phyloP scores from a whole-genome alignment of 2,329 filamentous ascomycete genomes.

The Paracoccidioides brasiliensis region DNA sequence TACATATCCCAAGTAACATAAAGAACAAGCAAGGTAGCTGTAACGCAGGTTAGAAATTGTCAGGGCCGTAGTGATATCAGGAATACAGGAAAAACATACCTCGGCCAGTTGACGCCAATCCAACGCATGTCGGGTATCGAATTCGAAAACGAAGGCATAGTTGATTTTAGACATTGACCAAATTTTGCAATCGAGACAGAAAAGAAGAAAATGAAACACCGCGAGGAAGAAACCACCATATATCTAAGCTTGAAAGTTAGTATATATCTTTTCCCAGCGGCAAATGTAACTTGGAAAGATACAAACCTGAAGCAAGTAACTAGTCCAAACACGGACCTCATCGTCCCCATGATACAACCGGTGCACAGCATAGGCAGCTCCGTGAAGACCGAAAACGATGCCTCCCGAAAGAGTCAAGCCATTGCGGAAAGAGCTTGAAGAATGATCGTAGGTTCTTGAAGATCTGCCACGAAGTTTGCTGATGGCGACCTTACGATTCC shows the following conservation, averaged over 20 bases:
- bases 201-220: constrained; percentile 67
- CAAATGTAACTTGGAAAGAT: constrained; percentile 1
- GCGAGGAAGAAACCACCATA: constrained; percentile 88
- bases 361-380: constrained; percentile 46
- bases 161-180: constrained; percentile 84
- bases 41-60: not conserved
- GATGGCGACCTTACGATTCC: constrained; percentile 82
- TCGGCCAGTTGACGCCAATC: constrained; percentile 83
- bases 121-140: constrained; percentile 70
- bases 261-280: not conserved
- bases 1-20: constrained; percentile 58
- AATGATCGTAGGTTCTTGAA: constrained; percentile 45
- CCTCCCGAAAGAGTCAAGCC: constrained; percentile 57
- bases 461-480: constrained; percentile 69
- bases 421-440: constrained; percentile 46
- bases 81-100: constrained; percentile 26
- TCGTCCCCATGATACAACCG: constrained; percentile 36
- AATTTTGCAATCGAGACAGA: constrained; percentile 69
- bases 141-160: constrained; percentile 93
- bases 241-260: constrained; percentile 42
- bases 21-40: constrained; percentile 73
- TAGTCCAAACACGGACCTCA: constrained; percentile 40
- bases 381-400: constrained; percentile 52
- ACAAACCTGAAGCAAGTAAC: constrained; percentile 54
- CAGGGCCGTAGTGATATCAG: not conserved